Evolutionary conservation across 2,329 filamentous ascomycete species (phyloP).

Genomic region (Arthrobotrys sphaeroides): DNA sequence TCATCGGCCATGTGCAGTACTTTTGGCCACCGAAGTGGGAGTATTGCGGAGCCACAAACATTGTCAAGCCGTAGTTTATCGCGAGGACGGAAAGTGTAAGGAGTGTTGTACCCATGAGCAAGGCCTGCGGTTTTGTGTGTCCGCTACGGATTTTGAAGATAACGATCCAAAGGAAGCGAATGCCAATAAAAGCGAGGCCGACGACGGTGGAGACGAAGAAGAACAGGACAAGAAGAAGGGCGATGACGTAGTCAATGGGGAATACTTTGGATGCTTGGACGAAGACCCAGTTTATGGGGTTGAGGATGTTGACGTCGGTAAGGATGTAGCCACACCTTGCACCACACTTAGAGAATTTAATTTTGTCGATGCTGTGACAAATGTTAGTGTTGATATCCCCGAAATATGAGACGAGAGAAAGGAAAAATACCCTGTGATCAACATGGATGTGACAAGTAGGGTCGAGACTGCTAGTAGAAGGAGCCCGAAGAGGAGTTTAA

Average conservation of each 20-base stretch:
- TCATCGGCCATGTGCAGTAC: conserved; percentile 80
- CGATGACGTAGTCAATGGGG: conserved; percentile 90
- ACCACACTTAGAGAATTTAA: conserved; percentile 93
- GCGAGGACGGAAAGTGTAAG: conserved; percentile 88
- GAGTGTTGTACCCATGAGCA: conserved; percentile 89
- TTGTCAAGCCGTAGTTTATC: conserved; percentile 90
- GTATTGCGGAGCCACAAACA: conserved; percentile 96
- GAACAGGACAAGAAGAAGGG: conserved; percentile 82
- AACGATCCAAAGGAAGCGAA: conserved; percentile 93
- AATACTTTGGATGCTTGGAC: conserved; percentile 83
- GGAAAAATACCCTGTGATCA: conserved; percentile 73
- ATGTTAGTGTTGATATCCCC: neutral
- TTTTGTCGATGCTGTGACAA: conserved; percentile 79
- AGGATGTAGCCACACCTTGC: conserved; percentile 90
- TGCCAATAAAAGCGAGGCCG: conserved; percentile 85
- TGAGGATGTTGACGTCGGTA: conserved; percentile 87
- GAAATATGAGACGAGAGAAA: neutral
- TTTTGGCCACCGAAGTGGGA: conserved; percentile 93
- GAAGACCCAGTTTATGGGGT: conserved; percentile 91
- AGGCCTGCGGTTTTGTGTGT: conserved; percentile 87
- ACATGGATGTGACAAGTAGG: conserved; percentile 87
- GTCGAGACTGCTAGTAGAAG: conserved; percentile 78
- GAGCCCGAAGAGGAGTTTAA: conserved; percentile 87
- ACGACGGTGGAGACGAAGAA: conserved; percentile 89
- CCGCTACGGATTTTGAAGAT: conserved; percentile 91